Percentiles rank a stretch among this genome's conserved stretches.
Conservation (phyloP, 768 basidiomycete species). For the Auricularia cornea region DNA sequence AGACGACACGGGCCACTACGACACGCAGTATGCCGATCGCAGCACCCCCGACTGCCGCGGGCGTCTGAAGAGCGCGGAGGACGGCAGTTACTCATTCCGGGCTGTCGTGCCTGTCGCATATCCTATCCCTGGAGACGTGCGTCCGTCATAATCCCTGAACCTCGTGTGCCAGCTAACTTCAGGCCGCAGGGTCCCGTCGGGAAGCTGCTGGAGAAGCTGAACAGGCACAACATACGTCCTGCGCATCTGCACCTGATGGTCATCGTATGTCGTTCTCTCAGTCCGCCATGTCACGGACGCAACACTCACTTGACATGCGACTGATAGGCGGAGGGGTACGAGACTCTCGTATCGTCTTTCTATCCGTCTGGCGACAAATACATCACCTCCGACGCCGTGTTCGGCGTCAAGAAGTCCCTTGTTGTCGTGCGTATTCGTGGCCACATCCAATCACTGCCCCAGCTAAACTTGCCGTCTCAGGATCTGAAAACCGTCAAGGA, state of each 20-base stretch:
- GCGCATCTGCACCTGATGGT: slow-evolving; percentile 74
- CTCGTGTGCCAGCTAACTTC: too few relatives aligned
- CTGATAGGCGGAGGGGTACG: slow-evolving; percentile 63
- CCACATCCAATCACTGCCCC: not conserved
- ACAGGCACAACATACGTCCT: slow-evolving; percentile 70
- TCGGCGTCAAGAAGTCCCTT: slow-evolving; percentile 74
- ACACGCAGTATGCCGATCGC: slow-evolving; percentile 43
- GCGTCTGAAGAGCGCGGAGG: slow-evolving; percentile 44
- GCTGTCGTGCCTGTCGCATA: slow-evolving; percentile 66
- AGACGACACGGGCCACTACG: slow-evolving; percentile 32
- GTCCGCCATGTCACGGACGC: not conserved
- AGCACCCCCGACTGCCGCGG: slow-evolving; percentile 66
- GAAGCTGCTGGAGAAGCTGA: slow-evolving; percentile 42
- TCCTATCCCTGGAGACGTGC: slow-evolving; percentile 64
- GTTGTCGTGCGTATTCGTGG: slow-evolving; percentile 64
- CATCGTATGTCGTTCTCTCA: slow-evolving; percentile 18
- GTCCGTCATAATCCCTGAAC: too few relatives aligned
- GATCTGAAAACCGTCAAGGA: slow-evolving; percentile 47
- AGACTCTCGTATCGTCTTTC: slow-evolving; percentile 62
- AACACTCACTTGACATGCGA: slow-evolving; percentile 1
- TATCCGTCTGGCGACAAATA: slow-evolving; percentile 66
- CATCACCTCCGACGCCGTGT: slow-evolving; percentile 64
- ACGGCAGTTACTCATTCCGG: slow-evolving; percentile 63
- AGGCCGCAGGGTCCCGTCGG: slow-evolving; percentile 60
- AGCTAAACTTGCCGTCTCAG: slow-evolving; percentile 22